Percentiles rank a stretch among this genome's conserved stretches.
Conservation (phyloP, 306 rosid species). For the Cucurbita argyrosperma region DNA sequence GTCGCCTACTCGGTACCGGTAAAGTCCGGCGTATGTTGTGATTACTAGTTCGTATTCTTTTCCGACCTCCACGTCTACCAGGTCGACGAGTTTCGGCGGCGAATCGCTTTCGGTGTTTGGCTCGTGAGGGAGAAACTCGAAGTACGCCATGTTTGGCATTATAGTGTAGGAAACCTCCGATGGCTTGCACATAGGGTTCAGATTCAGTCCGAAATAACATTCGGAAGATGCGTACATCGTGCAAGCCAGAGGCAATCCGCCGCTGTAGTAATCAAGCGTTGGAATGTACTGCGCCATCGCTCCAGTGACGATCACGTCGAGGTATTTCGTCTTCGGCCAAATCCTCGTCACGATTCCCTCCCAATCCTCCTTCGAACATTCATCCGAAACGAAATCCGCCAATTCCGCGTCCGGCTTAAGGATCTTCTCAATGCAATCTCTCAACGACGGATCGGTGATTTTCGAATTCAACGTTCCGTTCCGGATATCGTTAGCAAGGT, state of each 20-base stretch:
- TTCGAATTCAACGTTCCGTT: slow-evolving; percentile 18
- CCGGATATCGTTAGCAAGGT: slow-evolving; percentile 24
- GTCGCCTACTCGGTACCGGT: slow-evolving; percentile 47
- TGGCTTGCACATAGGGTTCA: slow-evolving; percentile 42
- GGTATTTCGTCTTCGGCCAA: slow-evolving; percentile 44
- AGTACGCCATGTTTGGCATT: slow-evolving; percentile 61
- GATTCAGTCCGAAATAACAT: slow-evolving; percentile 40
- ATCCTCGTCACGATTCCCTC: slow-evolving; percentile 34
- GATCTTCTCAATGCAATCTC: slow-evolving; percentile 1
- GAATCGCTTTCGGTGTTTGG: slow-evolving; percentile 9
- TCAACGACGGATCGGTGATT: slow-evolving; percentile 22
- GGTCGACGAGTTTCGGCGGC: slow-evolving; percentile 17
- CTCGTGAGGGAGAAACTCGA: slow-evolving; percentile 40
- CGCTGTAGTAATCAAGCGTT: slow-evolving; percentile 39
- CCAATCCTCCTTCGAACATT: slow-evolving; percentile 38
- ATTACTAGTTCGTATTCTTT: slow-evolving; percentile 46
- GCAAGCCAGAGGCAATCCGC: slow-evolving; percentile 35
- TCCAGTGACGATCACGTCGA: slow-evolving; percentile 47
- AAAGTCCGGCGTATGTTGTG: slow-evolving; percentile 36
- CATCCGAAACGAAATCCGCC: slow-evolving; percentile 15
- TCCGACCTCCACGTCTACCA: slow-evolving; percentile 30
- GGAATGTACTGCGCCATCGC: slow-evolving; percentile 59
- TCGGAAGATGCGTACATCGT: slow-evolving; percentile 54
- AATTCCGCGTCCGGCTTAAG: slow-evolving; percentile 18
- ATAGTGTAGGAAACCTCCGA: slow-evolving; percentile 37